Evolutionary conservation across 495 filamentous ascomycete genomes (phyloP), one percentile per base, ranked within the genome.

Genomic region (Corynascus novoguineensis): DNA sequence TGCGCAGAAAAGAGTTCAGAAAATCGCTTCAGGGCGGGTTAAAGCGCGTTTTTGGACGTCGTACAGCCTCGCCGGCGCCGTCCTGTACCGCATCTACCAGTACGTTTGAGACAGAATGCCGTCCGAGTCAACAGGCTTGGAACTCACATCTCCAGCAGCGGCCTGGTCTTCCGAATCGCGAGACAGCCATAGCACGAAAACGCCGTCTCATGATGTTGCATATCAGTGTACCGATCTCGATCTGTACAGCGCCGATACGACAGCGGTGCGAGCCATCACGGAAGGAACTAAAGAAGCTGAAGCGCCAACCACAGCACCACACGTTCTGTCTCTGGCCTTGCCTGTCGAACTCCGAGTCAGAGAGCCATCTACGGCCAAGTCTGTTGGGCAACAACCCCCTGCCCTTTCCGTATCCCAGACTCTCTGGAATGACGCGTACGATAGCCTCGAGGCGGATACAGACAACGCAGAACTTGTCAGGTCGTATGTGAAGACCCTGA

Each of bases 361-460:
- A 40, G n/a, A 12, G 38, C n/a, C 50, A 46, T 5, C 21, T 8
- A 32, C 45, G 45, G 15, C 45, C 51, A 37, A 55, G 24, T 50
- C 29, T 17, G 24, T 40, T 48, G 50, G 32, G n/a, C 42, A 53
- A 55, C 32, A 24, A 37, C 41, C 63, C 40, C 38, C 51, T 47
- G 45, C 37, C 37, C 17, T 53, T 44, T 55, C 60, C 51, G 22
- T 17, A 21, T 56, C 60, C 21, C 19, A 59, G 50, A 57, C 47
- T 19, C 61, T 67, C 25, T 67, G 64, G 64, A 57, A 61, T 50
- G 50, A 50, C 45, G 64, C 64, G 6, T 66, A 64, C 37, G 58
- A 64, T 49, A 58, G 41, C 25, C 56, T 67, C 48, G 58, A 61
- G 55, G 44, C 27, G 22, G 44, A 46, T 25, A 21, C 15, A 45